phyloP scores from a whole-genome alignment of 2,329 filamentous ascomycete species.

The Gnomoniopsis smithogilvyi region DNA sequence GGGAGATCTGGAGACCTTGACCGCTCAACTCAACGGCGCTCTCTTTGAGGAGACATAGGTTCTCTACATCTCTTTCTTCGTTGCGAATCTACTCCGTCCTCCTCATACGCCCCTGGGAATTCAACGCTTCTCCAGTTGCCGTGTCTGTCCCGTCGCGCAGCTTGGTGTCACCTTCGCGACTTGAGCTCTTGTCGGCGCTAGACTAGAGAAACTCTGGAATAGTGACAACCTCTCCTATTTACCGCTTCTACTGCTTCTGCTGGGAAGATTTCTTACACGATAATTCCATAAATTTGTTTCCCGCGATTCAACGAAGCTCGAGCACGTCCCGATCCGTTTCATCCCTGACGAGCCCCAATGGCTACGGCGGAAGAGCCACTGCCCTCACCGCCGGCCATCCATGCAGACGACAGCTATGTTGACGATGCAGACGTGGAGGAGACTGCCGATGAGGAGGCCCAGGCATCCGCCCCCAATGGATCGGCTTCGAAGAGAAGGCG shows the following conservation, averaged over 20 bases:
- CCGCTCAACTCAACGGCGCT: background rate
- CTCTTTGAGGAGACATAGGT: background rate
- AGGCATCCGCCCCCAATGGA: constrained; percentile 33
- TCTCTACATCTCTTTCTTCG: background rate
- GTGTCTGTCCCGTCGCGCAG: background rate
- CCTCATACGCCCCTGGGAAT: background rate
- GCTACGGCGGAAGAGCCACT: constrained; percentile 13
- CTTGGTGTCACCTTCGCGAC: background rate
- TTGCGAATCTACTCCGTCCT: background rate
- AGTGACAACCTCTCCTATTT: background rate
- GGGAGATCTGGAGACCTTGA: constrained; percentile 6
- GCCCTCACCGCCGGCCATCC: constrained; percentile 28
- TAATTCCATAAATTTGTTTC: too few species aligned
- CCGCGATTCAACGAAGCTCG: constrained; percentile 42
- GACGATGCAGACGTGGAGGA: constrained; percentile 76
- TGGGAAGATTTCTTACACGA: background rate
- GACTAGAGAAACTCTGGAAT: background rate
- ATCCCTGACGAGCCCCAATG: constrained; percentile 3
- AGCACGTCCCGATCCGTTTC: constrained; percentile 26
- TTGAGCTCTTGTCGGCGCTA: background rate
- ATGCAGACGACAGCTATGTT: constrained; percentile 63
- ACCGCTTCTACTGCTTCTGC: background rate
- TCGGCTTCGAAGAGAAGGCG: constrained; percentile 60
- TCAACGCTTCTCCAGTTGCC: background rate
- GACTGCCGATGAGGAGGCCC: constrained; percentile 79